These are phyloP conservation scores for Fusarium sp. DNA, from an alignment of 2,329 filamentous ascomycete genomes.

Conservation along the genomic window DNA sequence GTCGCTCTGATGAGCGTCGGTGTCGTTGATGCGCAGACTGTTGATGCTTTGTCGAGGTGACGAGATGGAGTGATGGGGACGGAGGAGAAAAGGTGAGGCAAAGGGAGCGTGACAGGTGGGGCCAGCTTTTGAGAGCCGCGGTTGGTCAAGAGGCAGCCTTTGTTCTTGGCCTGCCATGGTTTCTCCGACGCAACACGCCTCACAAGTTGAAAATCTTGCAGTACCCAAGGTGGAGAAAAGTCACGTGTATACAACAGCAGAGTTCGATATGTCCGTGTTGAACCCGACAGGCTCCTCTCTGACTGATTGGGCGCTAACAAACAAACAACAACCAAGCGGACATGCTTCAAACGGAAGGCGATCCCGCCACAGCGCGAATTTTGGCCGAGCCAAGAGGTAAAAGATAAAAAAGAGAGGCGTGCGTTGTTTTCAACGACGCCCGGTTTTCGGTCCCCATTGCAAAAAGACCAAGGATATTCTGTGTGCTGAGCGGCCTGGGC, in stretches of 20 bases:
- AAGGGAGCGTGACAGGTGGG: conserved; percentile 40
- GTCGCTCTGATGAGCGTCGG: conserved; percentile 34
- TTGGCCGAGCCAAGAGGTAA: conserved; percentile 6
- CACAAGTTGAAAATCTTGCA: conserved; percentile 14
- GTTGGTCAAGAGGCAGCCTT: conserved; percentile 24
- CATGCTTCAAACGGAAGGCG: conserved; percentile 18
- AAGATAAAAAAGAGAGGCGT: conserved; percentile 5
- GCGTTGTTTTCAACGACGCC: not conserved
- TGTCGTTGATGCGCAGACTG: conserved; percentile 33
- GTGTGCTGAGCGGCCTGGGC: conserved; percentile 19
- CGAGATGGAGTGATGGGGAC: conserved; percentile 37
- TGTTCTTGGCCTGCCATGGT: conserved; percentile 18
- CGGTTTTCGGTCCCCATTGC: conserved; percentile 12
- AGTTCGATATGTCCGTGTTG: conserved; percentile 24
- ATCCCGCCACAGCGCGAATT: conserved; percentile 17
- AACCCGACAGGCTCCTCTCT: conserved; percentile 18
- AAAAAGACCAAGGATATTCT: conserved; percentile 17
- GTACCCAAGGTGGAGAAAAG: not conserved
- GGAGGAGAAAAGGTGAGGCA: conserved; percentile 29
- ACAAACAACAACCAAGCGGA: conserved; percentile 4
- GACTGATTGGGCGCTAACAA: conserved; percentile 9
- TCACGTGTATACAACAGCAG: conserved; percentile 11
- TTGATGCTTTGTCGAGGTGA: conserved; percentile 35
- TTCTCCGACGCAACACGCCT: conserved; percentile 27
- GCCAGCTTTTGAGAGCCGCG: conserved; percentile 35